A percentile compares a stretch with the other conserved stretches of the same genome.
Conservation (phyloP, 192 early-diverging fungal species). For the Pecoramyces ruminantium region DNA sequence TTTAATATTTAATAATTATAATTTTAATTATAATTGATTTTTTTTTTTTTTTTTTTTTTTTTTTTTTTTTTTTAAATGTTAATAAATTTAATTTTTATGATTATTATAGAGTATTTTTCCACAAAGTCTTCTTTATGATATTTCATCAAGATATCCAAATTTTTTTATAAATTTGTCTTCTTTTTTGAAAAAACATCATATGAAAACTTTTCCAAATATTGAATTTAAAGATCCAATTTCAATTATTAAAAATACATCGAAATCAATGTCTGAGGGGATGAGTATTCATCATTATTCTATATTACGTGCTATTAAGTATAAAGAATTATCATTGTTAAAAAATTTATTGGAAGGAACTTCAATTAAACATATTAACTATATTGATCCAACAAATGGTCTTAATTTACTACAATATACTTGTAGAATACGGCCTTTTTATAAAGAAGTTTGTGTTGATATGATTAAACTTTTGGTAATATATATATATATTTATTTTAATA, state of each 20-base stretch:
- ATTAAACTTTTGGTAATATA: constrained; percentile 3
- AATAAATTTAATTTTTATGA: not conserved
- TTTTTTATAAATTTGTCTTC: constrained; percentile 18
- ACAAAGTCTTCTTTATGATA: constrained; percentile 16
- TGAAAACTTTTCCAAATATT: constrained; percentile 3
- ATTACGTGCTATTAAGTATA: constrained; percentile 33
- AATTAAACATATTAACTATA: constrained; percentile 16
- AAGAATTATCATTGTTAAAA: constrained; percentile 33
- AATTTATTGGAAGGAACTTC: constrained; percentile 11
- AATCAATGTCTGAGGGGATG: constrained; percentile 6
- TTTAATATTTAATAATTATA: not conserved
- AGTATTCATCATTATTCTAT: constrained; percentile 21
- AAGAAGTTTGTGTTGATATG: constrained; percentile 9
- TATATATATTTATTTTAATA: not conserved
- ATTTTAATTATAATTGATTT: constrained; percentile 8
- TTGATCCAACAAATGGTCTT: constrained; percentile 36
- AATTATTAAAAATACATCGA: constrained; percentile 9
- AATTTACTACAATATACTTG: constrained; percentile 42
- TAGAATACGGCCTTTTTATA: constrained; percentile 23
- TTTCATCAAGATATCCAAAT: constrained; percentile 23
- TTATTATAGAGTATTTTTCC: constrained; percentile 2
- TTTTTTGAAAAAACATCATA: constrained; percentile 1
- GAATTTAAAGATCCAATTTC: constrained; percentile 10
- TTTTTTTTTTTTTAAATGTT: not conserved
- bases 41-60: constrained; percentile 17